Percentiles rank a stretch among this genome's conserved stretches.
Evolutionary conservation across 163 green algal species (phyloP).

Genomic region (Chlamydomonas reinhardtii): DNA sequence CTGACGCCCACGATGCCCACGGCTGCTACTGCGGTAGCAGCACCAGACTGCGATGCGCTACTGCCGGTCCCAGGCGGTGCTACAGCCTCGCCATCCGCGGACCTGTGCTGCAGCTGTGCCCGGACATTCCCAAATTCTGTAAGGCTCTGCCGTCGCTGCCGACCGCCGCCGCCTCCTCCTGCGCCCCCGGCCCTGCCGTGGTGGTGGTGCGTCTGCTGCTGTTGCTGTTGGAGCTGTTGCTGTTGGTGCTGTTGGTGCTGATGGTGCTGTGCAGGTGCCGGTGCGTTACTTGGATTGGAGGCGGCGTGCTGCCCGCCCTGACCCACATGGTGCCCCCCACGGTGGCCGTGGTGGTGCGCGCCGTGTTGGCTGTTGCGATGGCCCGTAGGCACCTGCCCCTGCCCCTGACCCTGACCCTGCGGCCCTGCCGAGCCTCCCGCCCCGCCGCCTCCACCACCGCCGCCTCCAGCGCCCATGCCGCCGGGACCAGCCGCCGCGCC

Average conservation of each 20-base stretch:
- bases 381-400: neutral
- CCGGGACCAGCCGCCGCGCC: too few species aligned
- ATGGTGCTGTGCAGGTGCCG: neutral
- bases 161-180: neutral
- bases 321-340: neutral
- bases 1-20: too few species aligned
- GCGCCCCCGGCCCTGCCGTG: too few species aligned
- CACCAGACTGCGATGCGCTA: too few species aligned
- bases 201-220: neutral
- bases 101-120: neutral
- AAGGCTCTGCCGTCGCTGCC: conserved; percentile 14
- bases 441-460: too few species aligned
- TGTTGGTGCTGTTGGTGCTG: neutral
- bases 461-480: too few species aligned
- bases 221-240: neutral
- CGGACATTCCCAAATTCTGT: conserved; percentile 2
- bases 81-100: neutral
- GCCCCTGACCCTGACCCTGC: neutral
- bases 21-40: neutral
- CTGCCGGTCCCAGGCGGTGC: too few species aligned
- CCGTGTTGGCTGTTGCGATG: neutral
- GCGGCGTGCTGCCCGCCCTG: neutral
- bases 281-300: neutral
- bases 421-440: too few species aligned
- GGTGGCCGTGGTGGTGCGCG: neutral